A percentile compares a stretch with the other conserved stretches of the same genome.
phyloP scores from a whole-genome alignment of 352 stramenopile genomes.

The Peronosclerospora sorghi region DNA sequence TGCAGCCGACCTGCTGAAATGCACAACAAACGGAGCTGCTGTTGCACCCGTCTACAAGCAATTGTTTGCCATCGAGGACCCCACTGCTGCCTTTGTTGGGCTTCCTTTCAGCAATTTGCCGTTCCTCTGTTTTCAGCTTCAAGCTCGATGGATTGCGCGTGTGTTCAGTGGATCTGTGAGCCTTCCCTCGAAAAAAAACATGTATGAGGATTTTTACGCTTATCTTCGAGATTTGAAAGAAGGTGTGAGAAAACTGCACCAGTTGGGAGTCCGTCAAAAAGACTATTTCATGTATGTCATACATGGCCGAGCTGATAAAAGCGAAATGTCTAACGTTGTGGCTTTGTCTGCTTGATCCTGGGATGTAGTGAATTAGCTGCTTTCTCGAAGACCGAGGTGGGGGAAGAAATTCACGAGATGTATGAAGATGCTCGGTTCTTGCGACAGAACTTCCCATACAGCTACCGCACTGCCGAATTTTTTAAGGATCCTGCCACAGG shows the following conservation, averaged over 20 bases:
- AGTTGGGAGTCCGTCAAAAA: conserved; percentile 39
- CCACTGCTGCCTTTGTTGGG: conserved; percentile 58
- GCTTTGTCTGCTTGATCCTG: neutral
- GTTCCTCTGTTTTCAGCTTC: conserved; percentile 76
- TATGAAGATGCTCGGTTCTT: conserved; percentile 51
- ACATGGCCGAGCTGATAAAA: neutral
- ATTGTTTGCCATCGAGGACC: conserved; percentile 66
- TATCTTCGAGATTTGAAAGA: conserved; percentile 31
- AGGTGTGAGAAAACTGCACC: conserved; percentile 52
- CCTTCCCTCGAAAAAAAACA: conserved; percentile 52
- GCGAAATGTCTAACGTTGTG: conserved; percentile 1
- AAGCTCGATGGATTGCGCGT: conserved; percentile 50
- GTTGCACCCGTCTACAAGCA: conserved; percentile 71
- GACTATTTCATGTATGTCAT: conserved; percentile 39
- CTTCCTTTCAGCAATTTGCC: conserved; percentile 67
- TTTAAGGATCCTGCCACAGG: conserved; percentile 22
- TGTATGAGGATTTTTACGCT: conserved; percentile 53
- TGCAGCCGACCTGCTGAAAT: conserved; percentile 22
- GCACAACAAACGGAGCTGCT: conserved; percentile 17
- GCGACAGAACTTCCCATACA: conserved; percentile 43
- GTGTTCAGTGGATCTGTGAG: conserved; percentile 32
- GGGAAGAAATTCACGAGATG: conserved; percentile 45
- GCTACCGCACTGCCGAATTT: conserved; percentile 57
- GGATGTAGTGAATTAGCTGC: conserved; percentile 26
- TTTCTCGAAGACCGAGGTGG: conserved; percentile 28